phyloP scores from a whole-genome alignment of 106 monocot species.

The Dactylorhiza incarnata region DNA sequence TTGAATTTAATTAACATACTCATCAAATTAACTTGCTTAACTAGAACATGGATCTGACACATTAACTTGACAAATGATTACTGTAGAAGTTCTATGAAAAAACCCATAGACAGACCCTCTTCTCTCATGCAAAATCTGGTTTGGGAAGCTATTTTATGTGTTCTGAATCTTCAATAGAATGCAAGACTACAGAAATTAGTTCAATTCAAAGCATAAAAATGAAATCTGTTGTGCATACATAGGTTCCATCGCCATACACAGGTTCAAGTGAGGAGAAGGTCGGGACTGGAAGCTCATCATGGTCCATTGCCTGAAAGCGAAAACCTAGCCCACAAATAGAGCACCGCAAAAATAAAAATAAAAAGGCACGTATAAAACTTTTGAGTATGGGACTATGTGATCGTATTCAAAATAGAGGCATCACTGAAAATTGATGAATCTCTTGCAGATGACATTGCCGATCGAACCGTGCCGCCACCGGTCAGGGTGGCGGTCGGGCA shows the following conservation, averaged over 20 bases:
- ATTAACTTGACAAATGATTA: not conserved
- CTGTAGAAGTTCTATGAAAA: not conserved
- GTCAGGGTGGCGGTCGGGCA: conserved; percentile 81
- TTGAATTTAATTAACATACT: not conserved
- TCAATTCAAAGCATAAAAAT: too few relatives aligned
- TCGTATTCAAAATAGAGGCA: conserved; percentile 98
- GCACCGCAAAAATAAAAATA: not conserved
- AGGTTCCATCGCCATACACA: conserved; percentile 82
- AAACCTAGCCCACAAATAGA: not conserved
- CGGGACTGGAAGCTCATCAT: conserved; percentile 74
- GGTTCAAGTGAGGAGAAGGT: conserved; percentile 58
- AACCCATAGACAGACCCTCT: too few relatives aligned
- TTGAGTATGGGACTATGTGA: conserved; percentile 83
- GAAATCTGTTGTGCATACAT: too few relatives aligned
- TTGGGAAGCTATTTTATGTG: too few relatives aligned
- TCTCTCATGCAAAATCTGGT: too few relatives aligned
- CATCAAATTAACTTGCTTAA: not conserved
- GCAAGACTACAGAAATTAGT: too few relatives aligned
- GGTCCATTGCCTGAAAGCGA: conserved; percentile 31
- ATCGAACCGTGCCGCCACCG: conserved; percentile 82
- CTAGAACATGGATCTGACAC: not conserved
- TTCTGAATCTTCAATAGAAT: too few relatives aligned
- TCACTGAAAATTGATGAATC: conserved; percentile 77
- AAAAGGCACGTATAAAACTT: conserved; percentile 24
- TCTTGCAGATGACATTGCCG: conserved; percentile 90